Conservation (phyloP, 345 rosid genomes). For the Hirschfeldia incana region DNA sequence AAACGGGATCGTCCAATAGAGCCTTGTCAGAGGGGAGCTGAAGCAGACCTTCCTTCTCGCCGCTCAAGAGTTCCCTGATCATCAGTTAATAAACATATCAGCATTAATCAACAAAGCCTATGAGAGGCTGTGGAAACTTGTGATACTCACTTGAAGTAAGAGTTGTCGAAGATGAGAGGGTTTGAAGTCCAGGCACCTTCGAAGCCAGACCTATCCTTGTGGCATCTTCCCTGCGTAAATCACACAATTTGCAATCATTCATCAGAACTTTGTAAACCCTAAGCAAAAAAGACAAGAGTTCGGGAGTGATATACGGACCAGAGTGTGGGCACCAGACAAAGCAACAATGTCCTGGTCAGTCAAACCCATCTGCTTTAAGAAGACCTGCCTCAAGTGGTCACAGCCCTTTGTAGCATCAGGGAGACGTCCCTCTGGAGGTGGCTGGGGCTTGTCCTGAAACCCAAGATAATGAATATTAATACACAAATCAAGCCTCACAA, state of each 20-base stretch:
- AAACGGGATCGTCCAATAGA: constrained; percentile 75
- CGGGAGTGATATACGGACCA: constrained; percentile 51
- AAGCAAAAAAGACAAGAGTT: background rate
- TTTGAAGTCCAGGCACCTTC: constrained; percentile 94
- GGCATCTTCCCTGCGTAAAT: constrained; percentile 73
- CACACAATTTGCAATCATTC: background rate
- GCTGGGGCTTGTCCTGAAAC: constrained; percentile 79
- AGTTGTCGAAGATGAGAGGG: constrained; percentile 87
- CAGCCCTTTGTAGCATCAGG: constrained; percentile 90
- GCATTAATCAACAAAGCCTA: background rate
- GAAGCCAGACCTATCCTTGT: constrained; percentile 96
- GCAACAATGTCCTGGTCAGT: constrained; percentile 90
- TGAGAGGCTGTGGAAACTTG: background rate
- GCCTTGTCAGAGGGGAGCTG: constrained; percentile 83
- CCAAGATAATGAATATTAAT: background rate
- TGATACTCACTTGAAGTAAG: constrained; percentile 75
- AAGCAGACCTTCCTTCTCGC: constrained; percentile 82
- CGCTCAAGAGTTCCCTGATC: constrained; percentile 75
- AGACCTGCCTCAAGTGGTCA: constrained; percentile 84
- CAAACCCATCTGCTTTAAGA: constrained; percentile 72
- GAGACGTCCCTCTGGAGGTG: constrained; percentile 97
- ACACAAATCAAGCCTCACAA: background rate
- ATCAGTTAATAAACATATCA: background rate
- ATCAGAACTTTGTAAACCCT: background rate
- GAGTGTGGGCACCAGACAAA: constrained; percentile 92